phyloP scores from a whole-genome alignment of 2,329 filamentous ascomycete genomes.

The Truncatella angustata region DNA sequence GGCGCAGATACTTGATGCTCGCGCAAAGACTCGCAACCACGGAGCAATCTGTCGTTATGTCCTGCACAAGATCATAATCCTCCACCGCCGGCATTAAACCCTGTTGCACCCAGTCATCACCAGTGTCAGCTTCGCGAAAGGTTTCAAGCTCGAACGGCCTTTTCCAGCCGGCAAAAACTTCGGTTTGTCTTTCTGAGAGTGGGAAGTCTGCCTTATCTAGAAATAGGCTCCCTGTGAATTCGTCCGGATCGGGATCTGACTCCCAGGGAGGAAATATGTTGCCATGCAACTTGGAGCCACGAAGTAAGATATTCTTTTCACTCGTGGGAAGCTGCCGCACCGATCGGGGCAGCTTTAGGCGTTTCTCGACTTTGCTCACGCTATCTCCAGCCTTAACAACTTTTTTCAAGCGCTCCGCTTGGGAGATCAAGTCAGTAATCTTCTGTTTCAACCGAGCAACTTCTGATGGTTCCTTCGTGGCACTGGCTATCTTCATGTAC shows the following conservation, averaged over 20 bases:
- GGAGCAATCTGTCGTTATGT: constrained; percentile 93
- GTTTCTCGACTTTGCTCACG: constrained; percentile 21
- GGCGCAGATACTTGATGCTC: constrained; percentile 66
- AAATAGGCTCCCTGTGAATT: constrained; percentile 66
- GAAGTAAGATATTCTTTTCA: constrained; percentile 75
- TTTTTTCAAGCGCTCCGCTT: constrained; percentile 74
- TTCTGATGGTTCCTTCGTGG: constrained; percentile 60
- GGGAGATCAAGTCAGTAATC: constrained; percentile 66
- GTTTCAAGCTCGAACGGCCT: constrained; percentile 64
- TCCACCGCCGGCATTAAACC: constrained; percentile 37
- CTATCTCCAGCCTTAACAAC: constrained; percentile 14
- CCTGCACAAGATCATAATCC: constrained; percentile 83
- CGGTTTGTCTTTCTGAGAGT: constrained; percentile 70
- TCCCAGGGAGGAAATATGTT: constrained; percentile 85
- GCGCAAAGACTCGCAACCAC: constrained; percentile 95
- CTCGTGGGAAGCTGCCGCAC: constrained; percentile 61
- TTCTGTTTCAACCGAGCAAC: constrained; percentile 65
- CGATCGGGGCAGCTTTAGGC: constrained; percentile 38
- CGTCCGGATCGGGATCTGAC: constrained; percentile 53
- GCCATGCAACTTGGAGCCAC: constrained; percentile 77
- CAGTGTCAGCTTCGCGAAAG: background rate
- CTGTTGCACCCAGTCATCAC: constrained; percentile 4
- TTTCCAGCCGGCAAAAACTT: constrained; percentile 82
- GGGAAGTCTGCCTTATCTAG: constrained; percentile 68
- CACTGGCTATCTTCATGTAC: constrained; percentile 72